phyloP scores from a whole-genome alignment of 2,329 filamentous ascomycete genomes.

The Exophiala sideris region DNA sequence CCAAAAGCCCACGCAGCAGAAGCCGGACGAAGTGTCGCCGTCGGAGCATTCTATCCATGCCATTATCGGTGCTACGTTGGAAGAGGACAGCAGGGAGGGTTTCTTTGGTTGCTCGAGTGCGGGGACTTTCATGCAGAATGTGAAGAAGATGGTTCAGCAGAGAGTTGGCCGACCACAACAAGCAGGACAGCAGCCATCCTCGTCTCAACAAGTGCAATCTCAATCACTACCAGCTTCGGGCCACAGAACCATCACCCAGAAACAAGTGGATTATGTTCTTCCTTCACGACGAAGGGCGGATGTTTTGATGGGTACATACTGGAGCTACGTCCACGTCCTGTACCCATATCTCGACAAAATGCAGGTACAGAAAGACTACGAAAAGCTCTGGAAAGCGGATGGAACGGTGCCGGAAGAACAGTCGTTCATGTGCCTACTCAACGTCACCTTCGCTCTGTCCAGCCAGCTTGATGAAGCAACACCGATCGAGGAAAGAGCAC shows the following conservation, averaged over 20 bases:
- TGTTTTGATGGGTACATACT: constrained; percentile 45
- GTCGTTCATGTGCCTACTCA: constrained; percentile 45
- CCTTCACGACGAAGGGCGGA: constrained; percentile 47
- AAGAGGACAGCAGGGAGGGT: no score
- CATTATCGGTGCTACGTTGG: no score
- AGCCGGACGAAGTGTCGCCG: no score
- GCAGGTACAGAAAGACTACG: constrained; percentile 40
- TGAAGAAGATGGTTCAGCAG: constrained; percentile 32
- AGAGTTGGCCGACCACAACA: neutral
- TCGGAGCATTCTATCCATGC: no score
- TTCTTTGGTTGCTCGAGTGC: constrained; percentile 46
- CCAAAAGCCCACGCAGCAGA: no score
- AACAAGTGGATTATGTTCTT: constrained; percentile 37
- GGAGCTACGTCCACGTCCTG: constrained; percentile 46
- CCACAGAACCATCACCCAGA: constrained; percentile 25
- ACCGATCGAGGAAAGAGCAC: constrained; percentile 39
- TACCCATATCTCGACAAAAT: constrained; percentile 46
- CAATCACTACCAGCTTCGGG: constrained; percentile 19
- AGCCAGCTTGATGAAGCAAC: constrained; percentile 45
- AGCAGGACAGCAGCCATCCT: neutral
- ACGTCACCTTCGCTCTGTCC: constrained; percentile 47
- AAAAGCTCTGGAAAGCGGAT: constrained; percentile 41
- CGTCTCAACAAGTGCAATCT: neutral
- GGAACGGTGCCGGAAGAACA: constrained; percentile 39
- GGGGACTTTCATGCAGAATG: constrained; percentile 47